phyloP scores from a whole-genome alignment of 177 flowering plant species.

The Vitis hybrid region DNA sequence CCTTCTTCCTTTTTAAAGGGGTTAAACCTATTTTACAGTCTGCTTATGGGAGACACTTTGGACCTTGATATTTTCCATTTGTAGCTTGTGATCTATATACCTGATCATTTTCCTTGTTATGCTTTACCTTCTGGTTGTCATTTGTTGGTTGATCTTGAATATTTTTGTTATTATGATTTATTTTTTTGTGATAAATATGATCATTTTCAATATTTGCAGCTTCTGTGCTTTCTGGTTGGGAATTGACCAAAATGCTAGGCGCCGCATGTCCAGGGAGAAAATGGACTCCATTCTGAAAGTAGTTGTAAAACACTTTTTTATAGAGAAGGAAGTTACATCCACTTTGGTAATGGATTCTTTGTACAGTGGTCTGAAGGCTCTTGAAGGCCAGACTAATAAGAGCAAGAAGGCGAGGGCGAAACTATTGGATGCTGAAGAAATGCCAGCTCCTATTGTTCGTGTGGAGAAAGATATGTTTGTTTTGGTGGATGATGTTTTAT shows the following conservation, averaged over 20 bases:
- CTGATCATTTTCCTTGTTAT: neutral
- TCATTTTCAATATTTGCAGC: slow-evolving; percentile 49
- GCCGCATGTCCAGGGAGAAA: slow-evolving; percentile 88
- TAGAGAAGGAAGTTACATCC: slow-evolving; percentile 98
- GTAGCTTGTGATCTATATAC: neutral
- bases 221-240: slow-evolving; percentile 91
- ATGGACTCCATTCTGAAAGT: slow-evolving; percentile 78
- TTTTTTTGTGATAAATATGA: neutral
- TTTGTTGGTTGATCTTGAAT: neutral
- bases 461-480: slow-evolving; percentile 89
- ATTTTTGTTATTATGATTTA: neutral
- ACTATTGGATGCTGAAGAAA: slow-evolving; percentile 60
- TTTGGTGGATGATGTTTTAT: slow-evolving; percentile 87
- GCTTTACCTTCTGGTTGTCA: too few relatives aligned
- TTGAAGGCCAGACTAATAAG: slow-evolving; percentile 72
- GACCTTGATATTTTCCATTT: neutral
- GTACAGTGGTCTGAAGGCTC: slow-evolving; percentile 96
- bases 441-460: slow-evolving; percentile 71
- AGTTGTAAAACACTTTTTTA: slow-evolving; percentile 87
- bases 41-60: neutral
- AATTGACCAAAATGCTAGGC: slow-evolving; percentile 74
- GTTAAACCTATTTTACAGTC: neutral
- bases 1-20: neutral
- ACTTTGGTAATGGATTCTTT: slow-evolving; percentile 99
- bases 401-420: slow-evolving; percentile 51